Base-by-base conservation (phyloP, 2,329 filamentous ascomycete species). In the Cadophora malorum region DNA sequence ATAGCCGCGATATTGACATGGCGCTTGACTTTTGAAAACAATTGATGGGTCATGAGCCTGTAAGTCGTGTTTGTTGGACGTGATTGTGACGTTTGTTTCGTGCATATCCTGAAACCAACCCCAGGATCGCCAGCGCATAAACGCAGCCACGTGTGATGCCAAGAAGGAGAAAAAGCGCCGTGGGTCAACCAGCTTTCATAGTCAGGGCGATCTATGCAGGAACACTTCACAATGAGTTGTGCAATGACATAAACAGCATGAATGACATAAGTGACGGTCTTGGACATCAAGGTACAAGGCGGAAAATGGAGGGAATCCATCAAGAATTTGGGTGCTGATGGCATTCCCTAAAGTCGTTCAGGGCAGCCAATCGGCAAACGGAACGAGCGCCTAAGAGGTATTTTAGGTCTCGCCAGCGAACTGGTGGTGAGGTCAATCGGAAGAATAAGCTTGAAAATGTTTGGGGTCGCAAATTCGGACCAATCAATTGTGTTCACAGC, bases 21-120 rank as follows among this genome's bases (percentile, higher is more conserved):
- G 56, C 56, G 56, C 35, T 28, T 45, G 56, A 5, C 28, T 10
- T n/a, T 19, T 41, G 3, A 25, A 14, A 59, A 28, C 10, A 16
- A 45, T 41, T 59, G 56, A 41, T 19, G 35, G 8, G 4, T 10
- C 38, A 10, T 23, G 33, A 59, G 35, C 56, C 56, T 45, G 35
- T 59, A 25, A 38, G 45, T 45, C n/a, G 21, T 59, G 35, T 59
- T 59, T 59, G 28, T 38, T 59, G 21, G 21, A 16, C 25, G 56
- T 45, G 56, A 19, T 59, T 59, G 56, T 59, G 56, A 59, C n/a
- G 56, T 25, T 59, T 59, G 56, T 59, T 59, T 41, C 33, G 35
- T 59, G 56, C 56, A 59, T 38, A 59, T 59, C 41, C 56, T 59
- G 56, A 59, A 59, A 59, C 56, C 14, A 8, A 28, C n/a, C 56